These are phyloP conservation scores for Furcasterigmium furcatum DNA, from an alignment of 2,329 filamentous ascomycete genomes.

Conservation along the genomic window DNA sequence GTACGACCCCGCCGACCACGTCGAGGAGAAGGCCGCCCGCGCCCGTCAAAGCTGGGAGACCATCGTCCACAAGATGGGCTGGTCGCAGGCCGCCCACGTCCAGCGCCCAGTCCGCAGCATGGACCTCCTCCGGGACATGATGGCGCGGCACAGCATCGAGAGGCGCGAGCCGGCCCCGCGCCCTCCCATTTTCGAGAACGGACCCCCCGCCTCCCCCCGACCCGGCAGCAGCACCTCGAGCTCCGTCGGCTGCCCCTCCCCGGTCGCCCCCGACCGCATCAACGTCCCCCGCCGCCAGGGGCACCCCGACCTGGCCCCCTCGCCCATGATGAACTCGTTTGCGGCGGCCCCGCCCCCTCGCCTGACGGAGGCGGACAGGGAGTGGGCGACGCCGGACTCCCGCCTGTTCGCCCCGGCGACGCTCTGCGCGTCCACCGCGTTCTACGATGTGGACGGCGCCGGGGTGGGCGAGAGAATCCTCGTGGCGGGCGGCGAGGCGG, in stretches of 20 bases:
- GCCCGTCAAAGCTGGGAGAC: neutral
- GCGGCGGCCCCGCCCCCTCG: no score
- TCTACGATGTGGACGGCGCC: no score
- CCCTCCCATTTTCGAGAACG: no score
- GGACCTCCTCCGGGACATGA: neutral
- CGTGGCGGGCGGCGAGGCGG: neutral
- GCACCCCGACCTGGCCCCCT: no score
- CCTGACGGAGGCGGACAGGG: no score
- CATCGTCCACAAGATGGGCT: neutral
- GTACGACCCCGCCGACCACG: neutral
- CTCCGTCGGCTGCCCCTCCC: neutral
- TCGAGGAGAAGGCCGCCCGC: neutral
- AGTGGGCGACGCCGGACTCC: no score
- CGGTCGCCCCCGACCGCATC: neutral
- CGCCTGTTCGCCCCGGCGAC: no score
- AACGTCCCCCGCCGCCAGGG: neutral
- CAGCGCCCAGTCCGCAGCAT: neutral
- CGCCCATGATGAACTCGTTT: no score
- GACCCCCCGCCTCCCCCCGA: neutral
- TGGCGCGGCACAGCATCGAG: no score
- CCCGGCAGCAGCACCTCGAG: neutral
- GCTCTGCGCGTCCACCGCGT: no score
- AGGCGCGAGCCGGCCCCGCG: no score
- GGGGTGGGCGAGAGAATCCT: neutral
- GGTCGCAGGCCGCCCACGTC: neutral